Evolutionary conservation across 2,329 filamentous ascomycete species (phyloP).

Genomic region (Pseudocercospora fijiensis): DNA sequence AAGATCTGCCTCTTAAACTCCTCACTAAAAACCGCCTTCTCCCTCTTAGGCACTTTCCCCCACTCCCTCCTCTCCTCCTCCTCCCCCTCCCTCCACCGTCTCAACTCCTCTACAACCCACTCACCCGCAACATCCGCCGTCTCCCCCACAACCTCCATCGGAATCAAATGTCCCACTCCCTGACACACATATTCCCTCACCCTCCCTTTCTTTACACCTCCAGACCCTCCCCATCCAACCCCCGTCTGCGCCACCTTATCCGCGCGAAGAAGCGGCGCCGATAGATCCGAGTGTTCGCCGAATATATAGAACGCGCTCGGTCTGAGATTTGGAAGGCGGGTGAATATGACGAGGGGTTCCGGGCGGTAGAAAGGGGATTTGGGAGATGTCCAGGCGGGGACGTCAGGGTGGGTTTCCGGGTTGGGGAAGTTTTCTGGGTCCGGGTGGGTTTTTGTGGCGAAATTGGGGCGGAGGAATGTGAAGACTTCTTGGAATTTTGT

Average conservation of each 20-base stretch:
- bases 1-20: background rate
- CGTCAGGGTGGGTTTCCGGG: constrained; percentile 46
- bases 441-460: constrained; percentile 32
- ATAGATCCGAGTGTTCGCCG: constrained; percentile 49
- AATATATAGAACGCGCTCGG: constrained; percentile 48
- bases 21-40: constrained; percentile 34
- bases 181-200: constrained; percentile 66
- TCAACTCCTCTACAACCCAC: constrained; percentile 41
- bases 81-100: constrained; percentile 38
- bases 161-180: constrained; percentile 73
- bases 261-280: constrained; percentile 50
- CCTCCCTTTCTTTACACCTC: constrained; percentile 61
- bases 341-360: constrained; percentile 59
- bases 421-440: constrained; percentile 39
- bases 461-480: constrained; percentile 64
- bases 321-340: constrained; percentile 59
- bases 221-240: constrained; percentile 64
- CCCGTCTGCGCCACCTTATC: constrained; percentile 66
- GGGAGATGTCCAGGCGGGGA: constrained; percentile 32
- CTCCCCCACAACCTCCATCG: constrained; percentile 71
- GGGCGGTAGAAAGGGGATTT: constrained; percentile 63
- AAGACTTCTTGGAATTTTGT: constrained; percentile 83
- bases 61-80: constrained; percentile 31
- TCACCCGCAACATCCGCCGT: constrained; percentile 57
- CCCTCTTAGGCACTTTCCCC: constrained; percentile 29